A percentile compares a stretch with the other conserved stretches of the same genome.
These are phyloP conservation scores for Paecilomyces sp. DNA, from an alignment of 2,329 filamentous ascomycete genomes.

Conservation along the genomic window DNA sequence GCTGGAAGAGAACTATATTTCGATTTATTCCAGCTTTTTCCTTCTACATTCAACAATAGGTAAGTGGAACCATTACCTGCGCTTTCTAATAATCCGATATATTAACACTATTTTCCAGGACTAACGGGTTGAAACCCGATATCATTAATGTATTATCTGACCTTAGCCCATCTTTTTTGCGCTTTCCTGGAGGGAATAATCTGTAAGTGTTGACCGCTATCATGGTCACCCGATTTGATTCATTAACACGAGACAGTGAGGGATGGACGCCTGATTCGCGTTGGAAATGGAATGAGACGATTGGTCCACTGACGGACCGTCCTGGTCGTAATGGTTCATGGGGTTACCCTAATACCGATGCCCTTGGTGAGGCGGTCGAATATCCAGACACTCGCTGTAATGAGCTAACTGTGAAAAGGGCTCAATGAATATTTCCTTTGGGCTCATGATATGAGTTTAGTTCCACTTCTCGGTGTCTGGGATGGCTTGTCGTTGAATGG, in stretches of 20 bases:
- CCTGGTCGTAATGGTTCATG: slow-evolving; percentile 39
- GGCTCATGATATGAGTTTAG: slow-evolving; percentile 1
- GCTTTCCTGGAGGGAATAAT: slow-evolving; percentile 48
- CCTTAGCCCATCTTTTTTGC: slow-evolving; percentile 39
- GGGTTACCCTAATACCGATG: slow-evolving; percentile 35
- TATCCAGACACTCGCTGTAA: slow-evolving; percentile 8
- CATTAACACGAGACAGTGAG: slow-evolving; percentile 15
- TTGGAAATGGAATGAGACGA: slow-evolving; percentile 48
- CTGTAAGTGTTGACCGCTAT: slow-evolving; percentile 9
- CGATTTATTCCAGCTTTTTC: slow-evolving; percentile 47
- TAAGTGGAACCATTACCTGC: slow-evolving; percentile 13
- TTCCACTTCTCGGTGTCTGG: slow-evolving; percentile 35
- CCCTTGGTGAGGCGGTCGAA: slow-evolving; percentile 23
- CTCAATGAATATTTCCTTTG: slow-evolving; percentile 20
- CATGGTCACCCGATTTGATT: background rate
- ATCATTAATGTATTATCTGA: slow-evolving; percentile 37
- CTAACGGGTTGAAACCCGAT: slow-evolving; percentile 42
- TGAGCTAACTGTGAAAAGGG: slow-evolving; percentile 21
- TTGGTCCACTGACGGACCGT: slow-evolving; percentile 42
- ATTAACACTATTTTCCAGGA: slow-evolving; percentile 15
- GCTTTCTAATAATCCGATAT: slow-evolving; percentile 11
- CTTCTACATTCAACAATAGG: slow-evolving; percentile 47
- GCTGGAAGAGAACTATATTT: slow-evolving; percentile 40
- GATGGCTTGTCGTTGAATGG: slow-evolving; percentile 37
- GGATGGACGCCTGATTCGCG: slow-evolving; percentile 26